A percentile compares a stretch with the other conserved stretches of the same genome.
Conservation (phyloP, 2,329 filamentous ascomycete species). For the Sarocladium oryzae region DNA sequence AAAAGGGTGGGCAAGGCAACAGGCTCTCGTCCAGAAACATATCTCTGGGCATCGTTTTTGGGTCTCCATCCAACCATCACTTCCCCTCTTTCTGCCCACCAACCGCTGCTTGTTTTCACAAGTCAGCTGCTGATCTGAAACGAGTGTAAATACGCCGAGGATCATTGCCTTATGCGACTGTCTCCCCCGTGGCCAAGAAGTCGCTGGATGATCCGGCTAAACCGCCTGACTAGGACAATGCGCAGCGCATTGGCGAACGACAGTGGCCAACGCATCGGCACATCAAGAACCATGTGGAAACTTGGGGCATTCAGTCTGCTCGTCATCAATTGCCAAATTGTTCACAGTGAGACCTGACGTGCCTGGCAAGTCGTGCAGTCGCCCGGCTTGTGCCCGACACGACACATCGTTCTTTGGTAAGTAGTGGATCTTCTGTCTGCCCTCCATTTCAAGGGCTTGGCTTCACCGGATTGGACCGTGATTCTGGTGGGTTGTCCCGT, state of each 20-base stretch:
- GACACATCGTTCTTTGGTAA: background rate
- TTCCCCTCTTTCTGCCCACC: background rate
- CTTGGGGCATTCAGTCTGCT: slow-evolving; percentile 3
- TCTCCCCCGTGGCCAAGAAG: background rate
- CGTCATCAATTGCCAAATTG: background rate
- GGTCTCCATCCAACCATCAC: background rate
- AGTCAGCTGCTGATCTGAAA: slow-evolving; percentile 8
- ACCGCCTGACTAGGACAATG: background rate
- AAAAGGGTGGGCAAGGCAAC: background rate
- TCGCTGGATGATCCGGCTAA: slow-evolving; percentile 6
- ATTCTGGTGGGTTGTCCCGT: background rate
- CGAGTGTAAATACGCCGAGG: slow-evolving; percentile 1
- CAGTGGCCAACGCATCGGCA: background rate
- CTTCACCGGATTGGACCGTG: background rate
- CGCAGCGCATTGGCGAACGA: background rate
- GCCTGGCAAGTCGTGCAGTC: background rate
- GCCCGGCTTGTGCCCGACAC: background rate
- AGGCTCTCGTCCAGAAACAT: background rate
- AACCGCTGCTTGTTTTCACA: background rate
- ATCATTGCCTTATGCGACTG: slow-evolving; percentile 9
- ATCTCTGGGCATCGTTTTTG: background rate
- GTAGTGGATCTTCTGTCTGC: background rate
- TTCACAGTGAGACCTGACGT: background rate
- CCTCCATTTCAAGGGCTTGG: background rate
- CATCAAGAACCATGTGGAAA: slow-evolving; percentile 6